Evolutionary conservation across 768 basidiomycete species (phyloP), one percentile per base, ranked within the genome.

Genomic region (Calocybe indica): DNA sequence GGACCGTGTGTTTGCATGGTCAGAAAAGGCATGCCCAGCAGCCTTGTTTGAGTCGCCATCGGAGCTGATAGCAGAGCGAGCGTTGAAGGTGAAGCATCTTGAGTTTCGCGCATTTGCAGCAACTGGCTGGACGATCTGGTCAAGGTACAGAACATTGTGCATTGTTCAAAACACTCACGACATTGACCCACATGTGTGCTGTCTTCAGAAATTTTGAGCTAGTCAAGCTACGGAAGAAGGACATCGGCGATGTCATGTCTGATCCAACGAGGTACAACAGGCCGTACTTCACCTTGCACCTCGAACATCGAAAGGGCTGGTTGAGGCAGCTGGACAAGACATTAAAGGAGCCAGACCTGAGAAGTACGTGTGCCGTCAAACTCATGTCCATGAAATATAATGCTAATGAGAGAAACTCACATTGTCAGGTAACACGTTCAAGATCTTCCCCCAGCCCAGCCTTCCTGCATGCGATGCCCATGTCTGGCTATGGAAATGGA

Each of bases 391-490:
- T 22, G 22, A 4, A 22, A 22, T 61, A 62, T 30, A 40, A 55
- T 43, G 9, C 55, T 52, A 53, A 63, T 49, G 36, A 11, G 14
- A 37, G 36, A 14, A 37, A 11, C 34, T 30, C 14, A 47, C 28
- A 38, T 39, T 10, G 11, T 12, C 46, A 63, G 56, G 56, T 33
- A 62, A 66, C 31, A 52, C 46, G 5, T 71, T 69, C 43, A 37
- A 66, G n/a, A 67, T 72, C 11, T 70, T 66, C 51, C 49, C 61
- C 46, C 62, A 63, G 30, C 58, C 68, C 35, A 50, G 22, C 22
- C 22, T 62, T 3, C 57, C 52, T 1, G 61, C 57, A n/a, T 55
- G 60, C 1, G 60, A 68, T 47, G 57, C 64, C 56, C 61, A 55
- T 42, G 47, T 52, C 0, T 60, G 65, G 45, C 50, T 70, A 1